These are phyloP conservation scores for Fraxinus paxiana DNA, from an alignment of 305 asterid genomes.

Conservation along the genomic window DNA sequence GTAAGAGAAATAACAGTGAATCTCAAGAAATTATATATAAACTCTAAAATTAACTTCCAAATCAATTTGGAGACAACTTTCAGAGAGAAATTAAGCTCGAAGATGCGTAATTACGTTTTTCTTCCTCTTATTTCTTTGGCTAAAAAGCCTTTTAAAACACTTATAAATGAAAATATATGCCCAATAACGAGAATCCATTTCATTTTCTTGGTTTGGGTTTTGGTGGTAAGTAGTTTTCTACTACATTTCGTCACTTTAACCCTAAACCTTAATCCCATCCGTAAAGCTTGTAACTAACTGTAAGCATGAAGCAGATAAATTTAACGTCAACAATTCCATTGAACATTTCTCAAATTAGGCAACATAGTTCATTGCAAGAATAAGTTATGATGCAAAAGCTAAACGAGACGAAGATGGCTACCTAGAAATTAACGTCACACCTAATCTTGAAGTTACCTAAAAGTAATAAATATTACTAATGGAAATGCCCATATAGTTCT, in stretches of 20 bases:
- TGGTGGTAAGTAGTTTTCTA: neutral
- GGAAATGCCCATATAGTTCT: constrained; percentile 41
- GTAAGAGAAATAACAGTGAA: neutral
- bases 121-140: neutral
- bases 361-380: neutral
- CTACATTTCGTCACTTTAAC: constrained; percentile 34
- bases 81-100: neutral
- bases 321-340: constrained; percentile 8
- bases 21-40: neutral
- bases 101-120: too few species aligned
- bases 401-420: constrained; percentile 35
- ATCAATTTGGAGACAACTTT: too few species aligned
- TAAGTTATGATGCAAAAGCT: neutral
- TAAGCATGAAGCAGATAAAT: neutral
- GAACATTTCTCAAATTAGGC: constrained; percentile 10
- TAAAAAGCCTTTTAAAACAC: neutral
- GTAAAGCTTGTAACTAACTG: neutral
- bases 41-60: too few species aligned
- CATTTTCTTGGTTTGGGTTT: neutral
- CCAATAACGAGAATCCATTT: neutral
- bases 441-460: constrained; percentile 52
- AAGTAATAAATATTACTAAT: constrained; percentile 3
- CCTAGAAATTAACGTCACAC: constrained; percentile 51
- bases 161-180: neutral
- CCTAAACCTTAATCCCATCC: constrained; percentile 25